Percentiles rank a stretch among this genome's conserved stretches.
Conservation (phyloP, 73 alveolate species). For the Strombidium stylifer region DNA sequence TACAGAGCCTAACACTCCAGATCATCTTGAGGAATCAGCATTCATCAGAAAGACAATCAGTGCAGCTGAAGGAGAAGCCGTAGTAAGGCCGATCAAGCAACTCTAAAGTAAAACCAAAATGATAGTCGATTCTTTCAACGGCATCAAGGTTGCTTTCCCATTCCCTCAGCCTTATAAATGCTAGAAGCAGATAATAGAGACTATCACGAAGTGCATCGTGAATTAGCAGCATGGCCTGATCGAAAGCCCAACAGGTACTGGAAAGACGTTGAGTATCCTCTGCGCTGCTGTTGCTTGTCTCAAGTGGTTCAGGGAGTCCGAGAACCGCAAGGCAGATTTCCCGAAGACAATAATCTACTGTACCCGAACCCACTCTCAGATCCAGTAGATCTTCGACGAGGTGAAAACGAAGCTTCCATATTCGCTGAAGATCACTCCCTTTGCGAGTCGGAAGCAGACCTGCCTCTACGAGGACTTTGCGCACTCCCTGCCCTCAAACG, state of each 20-base stretch:
- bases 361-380: conserved; percentile 55
- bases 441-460: conserved; percentile 42
- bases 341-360: conserved; percentile 28
- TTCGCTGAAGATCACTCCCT: conserved; percentile 21
- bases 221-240: conserved; percentile 12
- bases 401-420: conserved; percentile 41
- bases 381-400: conserved; percentile 42
- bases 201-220: not conserved
- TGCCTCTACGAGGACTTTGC: conserved; percentile 39
- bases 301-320: not conserved
- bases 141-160: conserved; percentile 16
- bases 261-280: conserved; percentile 67
- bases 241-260: conserved; percentile 84
- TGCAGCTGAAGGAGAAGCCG: no score
- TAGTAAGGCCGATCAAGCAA: no score
- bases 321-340: not conserved
- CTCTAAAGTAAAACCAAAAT: no score
- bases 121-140: no score
- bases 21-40: no score
- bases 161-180: conserved; percentile 17
- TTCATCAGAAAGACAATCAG: no score
- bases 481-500: conserved; percentile 33
- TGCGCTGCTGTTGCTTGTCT: conserved; percentile 67
- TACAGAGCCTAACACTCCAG: no score
- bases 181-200: conserved; percentile 11